These are phyloP conservation scores for Fermentozyma sake DNA, from an alignment of 1,139 yeast genomes.

Conservation along the genomic window DNA sequence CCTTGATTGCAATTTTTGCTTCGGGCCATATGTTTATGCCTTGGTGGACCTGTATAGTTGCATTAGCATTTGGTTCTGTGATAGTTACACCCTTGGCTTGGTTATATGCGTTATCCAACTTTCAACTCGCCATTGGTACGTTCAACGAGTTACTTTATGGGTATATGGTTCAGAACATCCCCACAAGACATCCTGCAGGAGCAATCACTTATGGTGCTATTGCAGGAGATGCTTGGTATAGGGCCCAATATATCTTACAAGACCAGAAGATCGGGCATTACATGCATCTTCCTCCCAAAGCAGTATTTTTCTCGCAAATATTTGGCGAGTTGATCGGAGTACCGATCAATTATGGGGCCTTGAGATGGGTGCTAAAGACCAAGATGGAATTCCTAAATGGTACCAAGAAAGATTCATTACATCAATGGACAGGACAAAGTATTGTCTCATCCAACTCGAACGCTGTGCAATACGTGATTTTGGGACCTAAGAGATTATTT, in stretches of 20 bases:
- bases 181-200: slow-evolving; percentile 38
- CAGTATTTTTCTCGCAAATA: slow-evolving; percentile 42
- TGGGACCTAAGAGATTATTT: slow-evolving; percentile 43
- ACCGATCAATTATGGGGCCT: slow-evolving; percentile 40
- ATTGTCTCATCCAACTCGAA: slow-evolving; percentile 37
- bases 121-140: slow-evolving; percentile 47
- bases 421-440: slow-evolving; percentile 49
- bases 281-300: slow-evolving; percentile 41
- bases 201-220: slow-evolving; percentile 44
- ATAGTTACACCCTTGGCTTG: slow-evolving; percentile 47
- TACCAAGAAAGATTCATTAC: slow-evolving; percentile 32
- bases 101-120: slow-evolving; percentile 46
- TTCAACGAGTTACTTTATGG: slow-evolving; percentile 47
- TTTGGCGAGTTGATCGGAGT: slow-evolving; percentile 46
- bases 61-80: slow-evolving; percentile 34
- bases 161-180: slow-evolving; percentile 30
- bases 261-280: slow-evolving; percentile 45
- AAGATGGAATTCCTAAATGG: slow-evolving; percentile 37
- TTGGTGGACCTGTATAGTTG: slow-evolving; percentile 45
- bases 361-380: slow-evolving; percentile 38
- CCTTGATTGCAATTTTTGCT: slow-evolving; percentile 27
- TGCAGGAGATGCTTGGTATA: slow-evolving; percentile 49
- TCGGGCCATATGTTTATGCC: slow-evolving; percentile 42
- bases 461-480: slow-evolving; percentile 45
- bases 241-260: slow-evolving; percentile 45